Percentiles rank a stretch among this genome's conserved stretches.
Evolutionary conservation across 2,329 filamentous ascomycete genomes (phyloP).

Genomic region (Fusarium keratoplasticum): DNA sequence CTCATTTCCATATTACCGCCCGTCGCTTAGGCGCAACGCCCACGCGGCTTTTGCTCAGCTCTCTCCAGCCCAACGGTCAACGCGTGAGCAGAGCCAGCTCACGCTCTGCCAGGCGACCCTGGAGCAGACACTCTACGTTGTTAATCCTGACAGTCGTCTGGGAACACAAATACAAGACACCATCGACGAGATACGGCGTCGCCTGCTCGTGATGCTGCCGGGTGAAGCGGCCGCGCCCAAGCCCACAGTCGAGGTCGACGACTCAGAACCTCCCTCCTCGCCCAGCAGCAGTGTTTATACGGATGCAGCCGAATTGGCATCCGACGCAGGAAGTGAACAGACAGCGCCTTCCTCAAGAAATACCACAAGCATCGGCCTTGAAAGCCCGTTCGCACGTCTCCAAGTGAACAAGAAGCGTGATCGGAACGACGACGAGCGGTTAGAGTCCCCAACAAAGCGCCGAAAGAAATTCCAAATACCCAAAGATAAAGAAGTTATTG

Average conservation of each 20-base stretch:
- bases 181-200: constrained; percentile 3
- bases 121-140: constrained; percentile 9
- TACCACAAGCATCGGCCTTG: not conserved
- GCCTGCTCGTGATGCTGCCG: not conserved
- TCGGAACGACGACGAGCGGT: not conserved
- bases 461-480: not conserved
- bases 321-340: not conserved
- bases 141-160: not conserved
- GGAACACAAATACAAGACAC: not conserved
- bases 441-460: not conserved
- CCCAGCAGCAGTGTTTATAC: not conserved
- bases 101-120: constrained; percentile 4
- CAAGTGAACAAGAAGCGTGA: not conserved
- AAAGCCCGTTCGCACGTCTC: not conserved
- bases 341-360: not conserved
- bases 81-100: constrained; percentile 1
- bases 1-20: constrained; percentile 1
- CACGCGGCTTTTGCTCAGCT: constrained; percentile 5
- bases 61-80: not conserved
- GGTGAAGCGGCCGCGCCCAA: not conserved
- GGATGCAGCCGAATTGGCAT: not conserved
- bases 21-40: not conserved
- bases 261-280: not conserved
- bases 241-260: not conserved
- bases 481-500: not conserved